phyloP scores from a whole-genome alignment of 148 eudicot species.

The Amaranthus cruentus region DNA sequence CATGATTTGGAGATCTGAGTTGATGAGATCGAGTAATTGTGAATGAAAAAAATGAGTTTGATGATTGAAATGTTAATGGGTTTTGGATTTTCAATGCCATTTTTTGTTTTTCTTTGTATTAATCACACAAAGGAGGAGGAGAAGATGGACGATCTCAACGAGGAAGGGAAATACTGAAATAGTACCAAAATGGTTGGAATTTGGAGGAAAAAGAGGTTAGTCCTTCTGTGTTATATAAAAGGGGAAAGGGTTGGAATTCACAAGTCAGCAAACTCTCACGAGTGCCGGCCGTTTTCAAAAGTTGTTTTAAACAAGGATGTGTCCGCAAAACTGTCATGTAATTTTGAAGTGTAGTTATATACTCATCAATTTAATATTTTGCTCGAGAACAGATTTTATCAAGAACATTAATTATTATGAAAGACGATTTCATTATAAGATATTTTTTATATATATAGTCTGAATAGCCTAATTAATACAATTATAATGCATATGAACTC shows the following conservation, averaged over 20 bases:
- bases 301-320: too few species aligned
- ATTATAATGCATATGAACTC: too few species aligned
- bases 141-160: slow-evolving; percentile 25
- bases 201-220: slow-evolving; percentile 5
- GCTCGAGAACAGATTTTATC: too few species aligned
- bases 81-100: slow-evolving; percentile 35
- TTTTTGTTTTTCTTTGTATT: not conserved
- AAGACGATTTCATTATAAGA: too few species aligned
- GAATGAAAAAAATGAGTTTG: slow-evolving; percentile 5
- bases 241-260: not conserved
- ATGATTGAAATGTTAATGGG: slow-evolving; percentile 14
- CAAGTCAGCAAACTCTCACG: too few species aligned
- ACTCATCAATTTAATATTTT: too few species aligned
- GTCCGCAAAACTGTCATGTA: too few species aligned
- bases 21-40: slow-evolving; percentile 22
- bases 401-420: too few species aligned
- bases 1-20: slow-evolving; percentile 25
- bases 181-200: not conserved
- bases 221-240: not conserved
- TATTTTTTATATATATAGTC: too few species aligned
- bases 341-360: too few species aligned
- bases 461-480: too few species aligned
- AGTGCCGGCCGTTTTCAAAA: too few species aligned
- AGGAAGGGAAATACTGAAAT: slow-evolving; percentile 13
- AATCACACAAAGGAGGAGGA: not conserved